Evolutionary conservation across 106 monocot species (phyloP).

Genomic region (Dendrobium nobile): DNA sequence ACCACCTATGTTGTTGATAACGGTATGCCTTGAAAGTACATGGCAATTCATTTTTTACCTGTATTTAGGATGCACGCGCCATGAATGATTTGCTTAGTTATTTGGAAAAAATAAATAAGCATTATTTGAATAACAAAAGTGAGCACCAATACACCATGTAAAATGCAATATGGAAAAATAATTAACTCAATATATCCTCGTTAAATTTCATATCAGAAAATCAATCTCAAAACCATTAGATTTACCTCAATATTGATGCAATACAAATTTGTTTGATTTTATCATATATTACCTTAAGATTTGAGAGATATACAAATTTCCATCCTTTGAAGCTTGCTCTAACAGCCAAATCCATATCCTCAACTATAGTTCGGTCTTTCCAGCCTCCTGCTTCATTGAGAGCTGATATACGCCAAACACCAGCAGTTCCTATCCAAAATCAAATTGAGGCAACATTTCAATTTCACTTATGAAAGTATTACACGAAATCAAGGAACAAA

Average conservation of each 20-base stretch:
- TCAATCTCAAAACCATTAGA: too few species aligned
- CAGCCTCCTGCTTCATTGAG: slow-evolving; percentile 42
- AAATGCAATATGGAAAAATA: not conserved
- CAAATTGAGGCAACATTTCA: not conserved
- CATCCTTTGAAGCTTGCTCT: slow-evolving; percentile 31
- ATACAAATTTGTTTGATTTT: too few species aligned
- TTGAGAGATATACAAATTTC: slow-evolving; percentile 33
- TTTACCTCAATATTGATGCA: too few species aligned
- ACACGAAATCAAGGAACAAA: not conserved
- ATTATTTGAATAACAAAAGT: not conserved
- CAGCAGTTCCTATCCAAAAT: slow-evolving; percentile 27
- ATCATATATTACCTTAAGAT: slow-evolving; percentile 19
- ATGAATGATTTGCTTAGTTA: not conserved
- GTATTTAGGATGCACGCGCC: not conserved
- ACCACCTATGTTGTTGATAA: slow-evolving; percentile 45
- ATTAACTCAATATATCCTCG: too few species aligned
- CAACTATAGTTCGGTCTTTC: slow-evolving; percentile 25
- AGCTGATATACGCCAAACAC: slow-evolving; percentile 34
- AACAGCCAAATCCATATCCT: slow-evolving; percentile 28
- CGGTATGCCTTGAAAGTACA: slow-evolving; percentile 42
- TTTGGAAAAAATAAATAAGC: not conserved
- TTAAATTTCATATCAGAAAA: too few species aligned
- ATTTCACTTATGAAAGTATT: not conserved
- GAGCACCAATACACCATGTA: not conserved
- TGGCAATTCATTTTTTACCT: slow-evolving; percentile 41